These are phyloP conservation scores for Globisporangium iwayamae DNA, from an alignment of 352 stramenopile species.

Conservation along the genomic window DNA sequence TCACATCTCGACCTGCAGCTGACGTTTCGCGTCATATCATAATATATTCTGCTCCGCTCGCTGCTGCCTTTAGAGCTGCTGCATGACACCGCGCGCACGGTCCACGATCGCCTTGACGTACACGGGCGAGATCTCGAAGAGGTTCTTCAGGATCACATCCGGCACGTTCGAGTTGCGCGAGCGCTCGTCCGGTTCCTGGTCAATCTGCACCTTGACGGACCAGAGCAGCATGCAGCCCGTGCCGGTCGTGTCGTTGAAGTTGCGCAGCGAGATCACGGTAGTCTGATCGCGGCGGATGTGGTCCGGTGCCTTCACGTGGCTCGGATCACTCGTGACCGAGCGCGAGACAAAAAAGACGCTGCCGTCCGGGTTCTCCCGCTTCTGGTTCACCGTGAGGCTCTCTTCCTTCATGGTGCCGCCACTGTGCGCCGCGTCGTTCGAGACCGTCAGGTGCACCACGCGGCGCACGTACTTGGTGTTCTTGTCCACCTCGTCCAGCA, in stretches of 20 bases:
- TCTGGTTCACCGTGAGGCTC: conserved; percentile 68
- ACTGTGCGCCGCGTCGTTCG: conserved; percentile 57
- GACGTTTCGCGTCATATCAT: not conserved
- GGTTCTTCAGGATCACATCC: conserved; percentile 86
- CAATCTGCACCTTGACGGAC: conserved; percentile 80
- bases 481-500: conserved; percentile 68
- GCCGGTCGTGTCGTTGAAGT: conserved; percentile 73
- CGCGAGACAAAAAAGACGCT: conserved; percentile 66
- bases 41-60: not conserved
- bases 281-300: conserved; percentile 76
- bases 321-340: conserved; percentile 69
- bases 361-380: conserved; percentile 73
- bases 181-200: conserved; percentile 71
- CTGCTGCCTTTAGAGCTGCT: conserved; percentile 29
- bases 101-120: conserved; percentile 85
- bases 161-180: conserved; percentile 77
- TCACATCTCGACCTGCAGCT: conserved; percentile 9
- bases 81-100: conserved; percentile 46
- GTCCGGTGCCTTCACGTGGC: conserved; percentile 53
- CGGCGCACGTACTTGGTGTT: conserved; percentile 83
- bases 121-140: conserved; percentile 83
- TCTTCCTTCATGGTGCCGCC: conserved; percentile 84
- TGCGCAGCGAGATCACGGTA: conserved; percentile 72
- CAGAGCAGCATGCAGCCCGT: conserved; percentile 71
- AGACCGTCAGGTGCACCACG: conserved; percentile 79